These are phyloP conservation scores for Galerina sulciceps DNA, from an alignment of 768 basidiomycete genomes.

Conservation along the genomic window DNA sequence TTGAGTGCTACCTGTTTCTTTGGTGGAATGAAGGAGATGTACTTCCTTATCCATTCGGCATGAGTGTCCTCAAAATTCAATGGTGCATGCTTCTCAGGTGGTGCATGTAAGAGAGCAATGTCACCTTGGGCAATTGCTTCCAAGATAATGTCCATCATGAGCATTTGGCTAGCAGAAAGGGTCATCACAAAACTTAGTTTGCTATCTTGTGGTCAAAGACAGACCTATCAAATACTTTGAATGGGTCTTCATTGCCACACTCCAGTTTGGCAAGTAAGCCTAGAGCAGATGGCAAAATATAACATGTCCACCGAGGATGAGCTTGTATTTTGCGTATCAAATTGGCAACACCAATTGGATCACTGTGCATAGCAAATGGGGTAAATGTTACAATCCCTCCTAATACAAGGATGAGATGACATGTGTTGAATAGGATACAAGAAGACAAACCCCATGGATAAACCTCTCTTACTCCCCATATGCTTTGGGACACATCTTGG, in stretches of 20 bases:
- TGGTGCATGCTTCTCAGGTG: conserved; percentile 37
- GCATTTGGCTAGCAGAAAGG: conserved; percentile 36
- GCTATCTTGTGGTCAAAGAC: neutral
- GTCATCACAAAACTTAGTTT: neutral
- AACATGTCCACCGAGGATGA: conserved; percentile 73
- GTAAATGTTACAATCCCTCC: conserved; percentile 80
- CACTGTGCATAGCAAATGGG: conserved; percentile 57
- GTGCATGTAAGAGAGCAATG: conserved; percentile 56
- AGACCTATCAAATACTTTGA: conserved; percentile 41
- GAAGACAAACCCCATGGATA: conserved; percentile 63
- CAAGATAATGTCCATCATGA: conserved; percentile 44
- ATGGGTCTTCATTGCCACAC: conserved; percentile 42
- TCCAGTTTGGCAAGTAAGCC: conserved; percentile 53
- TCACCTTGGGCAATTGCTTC: conserved; percentile 58
- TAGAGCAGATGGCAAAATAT: conserved; percentile 66
- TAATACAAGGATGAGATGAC: conserved; percentile 26
- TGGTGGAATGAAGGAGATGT: conserved; percentile 32
- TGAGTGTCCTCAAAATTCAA: conserved; percentile 18
- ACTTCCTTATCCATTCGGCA: conserved; percentile 43
- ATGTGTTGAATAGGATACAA: neutral
- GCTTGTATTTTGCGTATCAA: conserved; percentile 54
- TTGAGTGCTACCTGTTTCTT: conserved; percentile 47
- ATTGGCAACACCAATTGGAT: conserved; percentile 51
- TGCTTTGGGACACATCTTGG: conserved; percentile 46
- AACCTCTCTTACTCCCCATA: conserved; percentile 70